These are phyloP conservation scores for Sporothrix phasma DNA, from an alignment of 2,329 filamentous ascomycete genomes.

Conservation along the genomic window DNA sequence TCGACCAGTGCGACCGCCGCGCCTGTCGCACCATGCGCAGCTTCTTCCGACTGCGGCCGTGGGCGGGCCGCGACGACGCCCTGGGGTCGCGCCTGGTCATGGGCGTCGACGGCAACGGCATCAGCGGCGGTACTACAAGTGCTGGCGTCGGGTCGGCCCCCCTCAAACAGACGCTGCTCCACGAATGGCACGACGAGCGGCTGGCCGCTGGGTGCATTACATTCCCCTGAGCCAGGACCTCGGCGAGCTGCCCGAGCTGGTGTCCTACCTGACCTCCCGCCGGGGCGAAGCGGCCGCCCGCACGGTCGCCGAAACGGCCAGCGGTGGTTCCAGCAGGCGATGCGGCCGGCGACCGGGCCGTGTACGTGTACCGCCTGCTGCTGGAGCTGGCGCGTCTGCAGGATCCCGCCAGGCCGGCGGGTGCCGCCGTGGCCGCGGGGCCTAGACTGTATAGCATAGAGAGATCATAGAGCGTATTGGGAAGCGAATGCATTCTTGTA, in stretches of 20 bases:
- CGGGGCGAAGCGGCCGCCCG: constrained; percentile 15
- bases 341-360: constrained; percentile 8
- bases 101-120: constrained; percentile 47
- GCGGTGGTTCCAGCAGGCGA: not conserved
- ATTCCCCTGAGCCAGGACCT: constrained; percentile 41
- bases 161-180: constrained; percentile 42
- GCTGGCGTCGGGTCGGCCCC: constrained; percentile 37
- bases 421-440: not conserved
- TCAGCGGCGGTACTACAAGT: constrained; percentile 44
- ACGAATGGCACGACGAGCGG: constrained; percentile 50
- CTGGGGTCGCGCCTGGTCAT: constrained; percentile 34
- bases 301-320: constrained; percentile 6
- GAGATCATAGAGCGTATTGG: too few species aligned
- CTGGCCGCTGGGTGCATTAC: constrained; percentile 47
- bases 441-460: too few species aligned
- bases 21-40: constrained; percentile 18
- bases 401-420: constrained; percentile 5
- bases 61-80: constrained; percentile 24
- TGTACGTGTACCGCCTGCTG: constrained; percentile 12
- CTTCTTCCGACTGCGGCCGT: constrained; percentile 17
- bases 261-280: constrained; percentile 36
- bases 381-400: constrained; percentile 14
- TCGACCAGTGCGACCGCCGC: constrained; percentile 35
- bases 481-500: too few species aligned
- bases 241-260: constrained; percentile 42